These are phyloP conservation scores for Panellus pusillus DNA, from an alignment of 768 basidiomycete genomes.

Conservation along the genomic window DNA sequence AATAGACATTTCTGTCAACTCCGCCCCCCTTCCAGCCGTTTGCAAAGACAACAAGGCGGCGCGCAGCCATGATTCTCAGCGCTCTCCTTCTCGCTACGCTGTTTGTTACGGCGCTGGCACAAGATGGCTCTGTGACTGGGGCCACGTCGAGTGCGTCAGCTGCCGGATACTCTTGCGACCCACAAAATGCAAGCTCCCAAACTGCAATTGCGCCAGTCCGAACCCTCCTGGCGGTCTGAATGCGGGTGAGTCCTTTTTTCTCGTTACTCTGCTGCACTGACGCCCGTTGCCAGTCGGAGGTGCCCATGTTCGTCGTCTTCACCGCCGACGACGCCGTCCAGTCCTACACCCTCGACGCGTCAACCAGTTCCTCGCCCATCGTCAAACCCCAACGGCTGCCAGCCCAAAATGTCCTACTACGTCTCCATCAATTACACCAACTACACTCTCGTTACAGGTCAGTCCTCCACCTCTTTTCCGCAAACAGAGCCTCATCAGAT, in stretches of 20 bases:
- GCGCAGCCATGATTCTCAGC: conserved; percentile 9
- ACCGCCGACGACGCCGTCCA: conserved; percentile 65
- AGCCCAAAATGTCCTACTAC: conserved; percentile 75
- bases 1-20: too few relatives aligned
- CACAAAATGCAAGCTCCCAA: conserved; percentile 46
- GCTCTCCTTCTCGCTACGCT: conserved; percentile 4
- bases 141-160: conserved; percentile 39
- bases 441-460: conserved; percentile 67
- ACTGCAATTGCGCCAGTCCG: conserved; percentile 51
- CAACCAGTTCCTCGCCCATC: conserved; percentile 75
- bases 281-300: conserved; percentile 29
- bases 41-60: too few relatives aligned
- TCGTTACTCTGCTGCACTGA: not conserved
- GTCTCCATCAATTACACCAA: conserved; percentile 74
- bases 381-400: conserved; percentile 79
- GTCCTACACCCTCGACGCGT: conserved; percentile 71
- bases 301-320: conserved; percentile 50
- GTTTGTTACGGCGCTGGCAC: not conserved
- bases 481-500: not conserved
- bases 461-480: conserved; percentile 35
- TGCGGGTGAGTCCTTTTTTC: conserved; percentile 33
- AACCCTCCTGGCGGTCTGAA: conserved; percentile 51
- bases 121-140: conserved; percentile 34
- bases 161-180: conserved; percentile 54
- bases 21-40: too few relatives aligned